These are phyloP conservation scores for Agrocybe pediades DNA, from an alignment of 768 basidiomycete species.

Conservation along the genomic window DNA sequence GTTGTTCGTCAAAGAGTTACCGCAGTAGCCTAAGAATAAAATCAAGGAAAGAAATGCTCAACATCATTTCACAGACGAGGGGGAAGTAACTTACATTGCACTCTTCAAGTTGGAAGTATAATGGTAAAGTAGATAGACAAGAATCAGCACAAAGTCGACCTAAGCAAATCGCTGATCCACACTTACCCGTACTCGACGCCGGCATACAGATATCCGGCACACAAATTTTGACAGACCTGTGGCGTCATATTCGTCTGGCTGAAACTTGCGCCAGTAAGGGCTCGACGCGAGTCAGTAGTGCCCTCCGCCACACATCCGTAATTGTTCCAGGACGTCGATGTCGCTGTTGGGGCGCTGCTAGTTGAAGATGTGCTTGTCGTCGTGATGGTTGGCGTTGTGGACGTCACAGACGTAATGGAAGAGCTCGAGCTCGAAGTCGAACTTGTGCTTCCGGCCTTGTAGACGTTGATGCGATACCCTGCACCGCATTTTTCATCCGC, in stretches of 20 bases:
- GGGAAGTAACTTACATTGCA: constrained; percentile 9
- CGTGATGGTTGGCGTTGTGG: constrained; percentile 1
- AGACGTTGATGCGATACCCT: constrained; percentile 27
- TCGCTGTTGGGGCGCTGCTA: constrained; percentile 9
- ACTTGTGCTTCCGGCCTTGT: constrained; percentile 8
- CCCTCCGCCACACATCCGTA: constrained; percentile 29
- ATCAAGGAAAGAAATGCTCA: background rate
- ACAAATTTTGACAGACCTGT: constrained; percentile 29
- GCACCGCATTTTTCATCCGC: constrained; percentile 32
- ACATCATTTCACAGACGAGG: background rate
- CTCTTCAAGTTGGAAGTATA: too few species aligned
- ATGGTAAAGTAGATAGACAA: too few species aligned
- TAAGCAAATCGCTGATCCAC: too few species aligned
- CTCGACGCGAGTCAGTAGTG: constrained; percentile 31
- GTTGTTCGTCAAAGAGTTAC: constrained; percentile 28
- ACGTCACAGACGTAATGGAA: background rate
- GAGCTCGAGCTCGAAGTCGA: constrained; percentile 1
- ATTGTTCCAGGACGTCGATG: constrained; percentile 16
- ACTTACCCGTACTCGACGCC: constrained; percentile 34
- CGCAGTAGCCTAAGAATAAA: constrained; percentile 15
- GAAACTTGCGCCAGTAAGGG: constrained; percentile 29
- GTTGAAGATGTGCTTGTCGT: constrained; percentile 4
- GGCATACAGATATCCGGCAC: constrained; percentile 30
- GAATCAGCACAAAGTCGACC: too few species aligned
- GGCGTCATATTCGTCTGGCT: constrained; percentile 31